Evolutionary conservation across 371 early-diverging fungal genomes (phyloP).

Genomic region (Sporodiniella umbellata): DNA sequence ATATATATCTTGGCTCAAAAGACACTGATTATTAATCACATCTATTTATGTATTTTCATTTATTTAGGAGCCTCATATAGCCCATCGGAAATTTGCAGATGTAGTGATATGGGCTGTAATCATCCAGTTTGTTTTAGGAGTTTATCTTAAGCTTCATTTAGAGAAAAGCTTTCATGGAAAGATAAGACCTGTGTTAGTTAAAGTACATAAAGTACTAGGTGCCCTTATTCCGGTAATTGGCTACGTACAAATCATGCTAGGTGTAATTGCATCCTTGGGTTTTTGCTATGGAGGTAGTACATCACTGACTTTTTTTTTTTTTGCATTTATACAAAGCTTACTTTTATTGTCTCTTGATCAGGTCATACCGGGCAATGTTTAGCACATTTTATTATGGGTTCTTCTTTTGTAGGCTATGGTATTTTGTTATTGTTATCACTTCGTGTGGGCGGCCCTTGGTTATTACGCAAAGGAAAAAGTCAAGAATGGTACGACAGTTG

Average conservation of each 20-base stretch:
- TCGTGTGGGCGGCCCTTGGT: slow-evolving; percentile 60
- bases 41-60: too few species aligned
- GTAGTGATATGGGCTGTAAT: slow-evolving; percentile 54
- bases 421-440: slow-evolving; percentile 52
- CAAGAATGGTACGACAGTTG: slow-evolving; percentile 72
- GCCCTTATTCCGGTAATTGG: slow-evolving; percentile 51
- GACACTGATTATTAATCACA: too few species aligned
- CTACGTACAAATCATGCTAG: slow-evolving; percentile 62
- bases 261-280: slow-evolving; percentile 62
- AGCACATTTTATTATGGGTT: slow-evolving; percentile 73
- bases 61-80: slow-evolving; percentile 53
- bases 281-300: slow-evolving; percentile 57
- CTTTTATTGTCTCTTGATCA: slow-evolving; percentile 5
- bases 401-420: slow-evolving; percentile 67
- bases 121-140: slow-evolving; percentile 48
- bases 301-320: too few species aligned
- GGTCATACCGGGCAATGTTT: slow-evolving; percentile 62
- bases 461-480: slow-evolving; percentile 52
- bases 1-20: too few species aligned
- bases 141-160: slow-evolving; percentile 58
- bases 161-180: slow-evolving; percentile 53
- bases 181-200: slow-evolving; percentile 44
- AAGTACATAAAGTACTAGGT: slow-evolving; percentile 54
- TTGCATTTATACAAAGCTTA: background rate
- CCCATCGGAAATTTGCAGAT: slow-evolving; percentile 62